Percentiles rank a stretch among this genome's conserved stretches.
phyloP scores from a whole-genome alignment of 2,329 filamentous ascomycete genomes.

The Pseudonectria foliicola region DNA sequence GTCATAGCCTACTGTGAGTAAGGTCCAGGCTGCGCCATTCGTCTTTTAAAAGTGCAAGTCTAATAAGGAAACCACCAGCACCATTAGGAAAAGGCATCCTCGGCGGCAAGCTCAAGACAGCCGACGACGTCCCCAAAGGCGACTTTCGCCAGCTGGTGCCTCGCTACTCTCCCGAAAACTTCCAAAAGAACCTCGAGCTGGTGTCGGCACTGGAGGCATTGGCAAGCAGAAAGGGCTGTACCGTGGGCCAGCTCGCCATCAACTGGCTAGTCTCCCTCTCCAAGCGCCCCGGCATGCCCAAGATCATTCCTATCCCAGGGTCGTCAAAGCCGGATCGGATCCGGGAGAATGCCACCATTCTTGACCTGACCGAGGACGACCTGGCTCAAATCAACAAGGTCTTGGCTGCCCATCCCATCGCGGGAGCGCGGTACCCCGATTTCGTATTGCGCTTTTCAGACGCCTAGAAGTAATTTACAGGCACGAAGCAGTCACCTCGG shows the following conservation, averaged over 20 bases:
- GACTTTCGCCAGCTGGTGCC: constrained; percentile 42
- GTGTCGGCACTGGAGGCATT: constrained; percentile 49
- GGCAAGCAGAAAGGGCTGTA: constrained; percentile 53
- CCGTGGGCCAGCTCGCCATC: constrained; percentile 57
- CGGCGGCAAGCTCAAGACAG: constrained; percentile 45
- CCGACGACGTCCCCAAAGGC: constrained; percentile 47
- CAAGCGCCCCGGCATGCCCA: constrained; percentile 44
- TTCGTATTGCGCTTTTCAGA: constrained; percentile 12
- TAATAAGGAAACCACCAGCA: constrained; percentile 24
- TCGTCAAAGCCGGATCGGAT: constrained; percentile 50
- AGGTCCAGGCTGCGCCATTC: too few relatives aligned
- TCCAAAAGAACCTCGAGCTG: constrained; percentile 56
- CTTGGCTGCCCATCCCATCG: constrained; percentile 39
- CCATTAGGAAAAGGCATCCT: constrained; percentile 41
- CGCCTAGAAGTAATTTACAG: constrained; percentile 3
- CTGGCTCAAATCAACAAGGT: constrained; percentile 43
- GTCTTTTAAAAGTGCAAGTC: too few relatives aligned
- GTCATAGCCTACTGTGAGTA: constrained; percentile 54
- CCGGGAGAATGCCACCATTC: constrained; percentile 49
- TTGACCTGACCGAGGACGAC: constrained; percentile 44
- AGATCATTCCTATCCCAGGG: constrained; percentile 61
- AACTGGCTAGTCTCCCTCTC: constrained; percentile 52
- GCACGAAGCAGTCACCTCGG: neutral
- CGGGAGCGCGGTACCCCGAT: constrained; percentile 42
- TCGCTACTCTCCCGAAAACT: constrained; percentile 55